Percentiles rank a stretch among this genome's conserved stretches.
Evolutionary conservation across 2,329 filamentous ascomycete genomes (phyloP).

Genomic region (Trichoderma sp.): DNA sequence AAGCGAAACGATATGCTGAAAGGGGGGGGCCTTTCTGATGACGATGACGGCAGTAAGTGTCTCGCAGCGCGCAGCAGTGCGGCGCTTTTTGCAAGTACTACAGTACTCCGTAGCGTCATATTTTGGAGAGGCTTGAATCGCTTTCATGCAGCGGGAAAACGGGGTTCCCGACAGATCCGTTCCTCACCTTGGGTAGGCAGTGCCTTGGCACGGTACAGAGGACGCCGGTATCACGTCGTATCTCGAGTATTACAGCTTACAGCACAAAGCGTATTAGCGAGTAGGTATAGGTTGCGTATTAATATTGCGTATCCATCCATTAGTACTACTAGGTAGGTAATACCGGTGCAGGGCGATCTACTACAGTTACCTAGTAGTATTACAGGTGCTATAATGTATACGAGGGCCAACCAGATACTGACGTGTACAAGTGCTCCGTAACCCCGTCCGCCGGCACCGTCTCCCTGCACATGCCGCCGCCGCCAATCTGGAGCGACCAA

Average conservation of each 20-base stretch:
- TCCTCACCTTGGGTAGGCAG: too few relatives aligned
- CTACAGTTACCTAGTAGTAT: too few relatives aligned
- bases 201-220: too few relatives aligned
- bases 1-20: neutral
- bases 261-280: too few relatives aligned
- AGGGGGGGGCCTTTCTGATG: neutral
- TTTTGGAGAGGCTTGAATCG: neutral
- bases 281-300: too few relatives aligned
- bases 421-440: neutral
- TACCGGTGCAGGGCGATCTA: too few relatives aligned
- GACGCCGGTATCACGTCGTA: too few relatives aligned
- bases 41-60: conserved; percentile 1
- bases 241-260: too few relatives aligned
- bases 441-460: neutral
- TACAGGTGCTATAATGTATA: too few relatives aligned
- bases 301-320: too few relatives aligned
- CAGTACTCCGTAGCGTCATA: neutral
- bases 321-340: too few relatives aligned
- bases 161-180: conserved; percentile 7
- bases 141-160: neutral
- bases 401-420: neutral
- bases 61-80: neutral
- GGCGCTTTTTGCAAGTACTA: neutral
- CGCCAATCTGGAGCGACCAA: neutral
- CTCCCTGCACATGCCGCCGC: neutral